phyloP scores from a whole-genome alignment of 805 yeast species.

The Kuraishia ogatae region DNA sequence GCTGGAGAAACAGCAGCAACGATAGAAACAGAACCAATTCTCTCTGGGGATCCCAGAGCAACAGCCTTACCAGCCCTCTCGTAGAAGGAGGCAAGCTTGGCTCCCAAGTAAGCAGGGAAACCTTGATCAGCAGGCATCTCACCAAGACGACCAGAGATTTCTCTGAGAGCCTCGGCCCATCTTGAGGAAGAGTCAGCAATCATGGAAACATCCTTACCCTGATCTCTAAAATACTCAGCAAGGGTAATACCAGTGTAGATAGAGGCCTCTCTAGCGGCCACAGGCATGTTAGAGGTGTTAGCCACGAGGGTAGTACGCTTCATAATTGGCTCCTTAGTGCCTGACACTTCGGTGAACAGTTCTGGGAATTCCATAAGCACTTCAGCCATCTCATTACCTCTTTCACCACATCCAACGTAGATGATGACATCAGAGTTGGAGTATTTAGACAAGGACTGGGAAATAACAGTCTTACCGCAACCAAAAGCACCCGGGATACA shows the following conservation, averaged over 20 bases:
- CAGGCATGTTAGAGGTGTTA: conserved; percentile 99
- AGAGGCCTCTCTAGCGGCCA: conserved; percentile 99
- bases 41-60: conserved; percentile 93
- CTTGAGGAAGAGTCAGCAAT: conserved; percentile 99
- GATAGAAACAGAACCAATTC: conserved; percentile 97
- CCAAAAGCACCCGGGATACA: conserved; percentile 99
- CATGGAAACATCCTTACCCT: conserved; percentile 98
- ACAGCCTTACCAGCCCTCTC: conserved; percentile 98
- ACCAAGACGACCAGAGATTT: conserved; percentile 99
- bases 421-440: conserved; percentile 96
- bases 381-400: conserved; percentile 99
- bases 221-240: conserved; percentile 99
- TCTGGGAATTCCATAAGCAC: conserved; percentile 99
- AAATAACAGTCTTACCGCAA: conserved; percentile 97
- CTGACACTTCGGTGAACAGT: conserved; percentile 80
- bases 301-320: conserved; percentile 99
- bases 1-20: conserved; percentile 99
- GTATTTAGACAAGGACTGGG: conserved; percentile 93
- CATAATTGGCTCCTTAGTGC: conserved; percentile 97
- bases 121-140: conserved; percentile 99
- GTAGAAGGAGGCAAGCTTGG: conserved; percentile 96
- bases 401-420: conserved; percentile 91
- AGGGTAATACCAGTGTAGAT: conserved; percentile 98
- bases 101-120: conserved; percentile 99
- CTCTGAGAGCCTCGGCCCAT: conserved; percentile 99